Conservation (phyloP, 2,329 filamentous ascomycete genomes). For the Ophiostoma populinum region DNA sequence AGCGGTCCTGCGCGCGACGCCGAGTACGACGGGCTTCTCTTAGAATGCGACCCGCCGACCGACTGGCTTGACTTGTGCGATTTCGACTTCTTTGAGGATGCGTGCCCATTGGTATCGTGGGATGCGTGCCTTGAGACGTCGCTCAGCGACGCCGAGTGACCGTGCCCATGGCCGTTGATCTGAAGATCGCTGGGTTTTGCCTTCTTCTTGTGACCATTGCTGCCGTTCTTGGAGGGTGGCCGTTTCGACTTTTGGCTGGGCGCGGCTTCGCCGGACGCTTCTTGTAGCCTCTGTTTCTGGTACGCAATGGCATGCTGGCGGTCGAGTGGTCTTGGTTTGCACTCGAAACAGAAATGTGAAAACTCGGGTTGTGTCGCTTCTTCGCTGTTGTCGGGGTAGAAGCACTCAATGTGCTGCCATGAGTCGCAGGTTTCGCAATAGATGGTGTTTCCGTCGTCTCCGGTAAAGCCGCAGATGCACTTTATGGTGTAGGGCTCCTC, state of each 20-base stretch:
- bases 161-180: slow-evolving; percentile 54
- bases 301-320: slow-evolving; percentile 57
- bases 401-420: slow-evolving; percentile 97
- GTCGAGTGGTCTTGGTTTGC: slow-evolving; percentile 62
- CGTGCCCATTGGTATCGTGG: slow-evolving; percentile 20
- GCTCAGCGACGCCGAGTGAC: slow-evolving; percentile 38
- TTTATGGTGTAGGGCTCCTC: slow-evolving; percentile 90
- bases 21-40: slow-evolving; percentile 46
- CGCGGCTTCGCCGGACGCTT: slow-evolving; percentile 26
- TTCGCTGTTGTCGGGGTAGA: slow-evolving; percentile 60
- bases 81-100: slow-evolving; percentile 66
- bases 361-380: slow-evolving; percentile 54
- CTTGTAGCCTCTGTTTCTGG: slow-evolving; percentile 40
- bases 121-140: slow-evolving; percentile 31
- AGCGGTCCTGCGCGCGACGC: slow-evolving; percentile 33
- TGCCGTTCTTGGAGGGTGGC: slow-evolving; percentile 56
- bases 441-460: slow-evolving; percentile 96
- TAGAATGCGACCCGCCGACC: slow-evolving; percentile 47
- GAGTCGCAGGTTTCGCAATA: slow-evolving; percentile 91
- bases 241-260: slow-evolving; percentile 59
- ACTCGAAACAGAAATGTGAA: slow-evolving; percentile 78
- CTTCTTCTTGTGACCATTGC: slow-evolving; percentile 59
- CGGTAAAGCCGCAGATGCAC: slow-evolving; percentile 85
- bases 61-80: slow-evolving; percentile 66
- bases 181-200: slow-evolving; percentile 51